Conservation (phyloP, 1,284 basidiomycete genomes). For the Xerocomus amazonicus region DNA sequence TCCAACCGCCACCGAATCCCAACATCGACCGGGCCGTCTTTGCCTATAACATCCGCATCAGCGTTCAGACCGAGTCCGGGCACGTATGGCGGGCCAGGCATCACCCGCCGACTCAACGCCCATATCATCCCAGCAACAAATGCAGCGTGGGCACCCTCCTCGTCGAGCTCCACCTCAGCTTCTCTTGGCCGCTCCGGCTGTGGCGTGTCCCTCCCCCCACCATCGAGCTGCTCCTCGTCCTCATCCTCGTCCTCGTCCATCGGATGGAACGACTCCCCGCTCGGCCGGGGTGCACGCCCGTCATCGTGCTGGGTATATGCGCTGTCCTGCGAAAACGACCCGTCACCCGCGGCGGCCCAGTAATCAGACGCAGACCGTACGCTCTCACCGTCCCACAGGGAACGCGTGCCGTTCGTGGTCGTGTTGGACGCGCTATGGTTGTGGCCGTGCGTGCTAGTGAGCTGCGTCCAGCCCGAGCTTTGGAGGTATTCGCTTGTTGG, state of each 20-base stretch:
- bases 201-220: not conserved
- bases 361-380: slow-evolving; percentile 74
- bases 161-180: slow-evolving; percentile 49
- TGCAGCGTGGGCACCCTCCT: slow-evolving; percentile 72
- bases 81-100: slow-evolving; percentile 69
- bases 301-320: slow-evolving; percentile 9
- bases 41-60: slow-evolving; percentile 32
- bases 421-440: slow-evolving; percentile 16
- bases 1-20: slow-evolving; percentile 64
- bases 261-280: slow-evolving; percentile 31
- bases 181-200: slow-evolving; percentile 20
- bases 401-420: slow-evolving; percentile 25
- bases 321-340: slow-evolving; percentile 22
- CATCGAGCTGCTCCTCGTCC: slow-evolving; percentile 7
- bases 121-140: slow-evolving; percentile 82
- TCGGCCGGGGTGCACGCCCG: slow-evolving; percentile 25
- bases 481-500: slow-evolving; percentile 82
- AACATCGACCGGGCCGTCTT: slow-evolving; percentile 43
- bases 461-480: slow-evolving; percentile 64
- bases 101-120: slow-evolving; percentile 59
- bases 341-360: slow-evolving; percentile 54
- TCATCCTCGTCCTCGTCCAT: slow-evolving; percentile 32
- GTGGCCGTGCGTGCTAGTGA: slow-evolving; percentile 8
- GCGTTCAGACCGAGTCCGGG: slow-evolving; percentile 41
- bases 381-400: slow-evolving; percentile 42